Evolutionary conservation across 2,329 filamentous ascomycete genomes (phyloP), one percentile per base, ranked within the genome.

Genomic region (Sarocladiaceae sp.): DNA sequence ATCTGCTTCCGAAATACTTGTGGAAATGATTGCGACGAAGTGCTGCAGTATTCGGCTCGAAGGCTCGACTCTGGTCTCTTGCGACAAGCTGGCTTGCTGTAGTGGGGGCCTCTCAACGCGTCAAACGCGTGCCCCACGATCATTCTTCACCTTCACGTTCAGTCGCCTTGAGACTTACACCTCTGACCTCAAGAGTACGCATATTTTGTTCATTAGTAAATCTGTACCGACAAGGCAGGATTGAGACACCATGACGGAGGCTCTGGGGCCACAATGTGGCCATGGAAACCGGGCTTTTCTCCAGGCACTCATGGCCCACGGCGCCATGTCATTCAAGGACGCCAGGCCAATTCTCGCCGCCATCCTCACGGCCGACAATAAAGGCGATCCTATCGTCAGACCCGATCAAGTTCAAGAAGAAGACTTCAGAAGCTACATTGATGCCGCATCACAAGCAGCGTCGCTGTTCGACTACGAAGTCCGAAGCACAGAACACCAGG

Each of bases 381-480:
- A 51, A 1, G 54, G 52, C 18, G 54, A 57, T 23, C 54, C 68
- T 33, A 61, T 69, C 34, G 62, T 76, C 39, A 64, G 72, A 3
- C 63, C 77, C 7, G 44, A 78, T 43, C 77, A 89, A 49, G 71
- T 97, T 29, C 83, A 80, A 0, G 65, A 79, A 49, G 76, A 81
- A 13, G 76, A 84, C 46, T 77, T 97, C 51, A 67, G 75, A 18
- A 72, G 76, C 9, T 88, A 84, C 61, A 73, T 97, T 46, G 68
- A 78, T 43, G 74, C 74, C 18, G 80, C 88, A 23, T 88, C 90
- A 54, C 71, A 77, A 33, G 80, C 80, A 18, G 76, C 95, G 39
- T 85, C 85, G 0, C 74, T 79, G 7, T 88, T 95, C 58, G 91
- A 97, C 67, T 82, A 89, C 53, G 90, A 96, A 62, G 88, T 98